Evolutionary conservation across 441 rosid genomes (phyloP).

Genomic region (Capsella rubella): DNA sequence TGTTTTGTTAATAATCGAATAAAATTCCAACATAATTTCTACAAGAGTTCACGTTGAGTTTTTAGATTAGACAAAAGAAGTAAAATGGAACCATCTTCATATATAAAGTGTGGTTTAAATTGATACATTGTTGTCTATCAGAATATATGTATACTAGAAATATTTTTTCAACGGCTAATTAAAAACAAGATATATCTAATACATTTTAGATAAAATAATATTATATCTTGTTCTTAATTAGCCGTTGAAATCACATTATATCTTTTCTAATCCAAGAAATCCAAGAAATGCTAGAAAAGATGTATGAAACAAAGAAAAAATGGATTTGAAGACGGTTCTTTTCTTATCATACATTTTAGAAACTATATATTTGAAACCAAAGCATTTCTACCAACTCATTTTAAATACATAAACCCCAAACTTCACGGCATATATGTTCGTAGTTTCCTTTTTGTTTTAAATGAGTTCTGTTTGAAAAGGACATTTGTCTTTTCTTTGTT

Average conservation of each 20-base stretch:
- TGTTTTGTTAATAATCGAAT: background rate
- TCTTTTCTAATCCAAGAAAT: too few relatives aligned
- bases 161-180: background rate
- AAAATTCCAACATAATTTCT: background rate
- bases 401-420: constrained; percentile 1
- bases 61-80: background rate
- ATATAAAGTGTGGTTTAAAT: background rate
- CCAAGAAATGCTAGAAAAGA: too few relatives aligned
- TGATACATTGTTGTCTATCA: background rate
- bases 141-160: background rate
- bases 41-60: background rate
- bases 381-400: background rate
- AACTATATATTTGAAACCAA: background rate
- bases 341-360: background rate
- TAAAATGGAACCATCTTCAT: background rate
- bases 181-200: background rate
- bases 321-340: too few relatives aligned
- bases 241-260: too few relatives aligned
- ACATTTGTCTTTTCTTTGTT: constrained; percentile 5
- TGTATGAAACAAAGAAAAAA: background rate
- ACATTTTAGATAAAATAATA: too few relatives aligned
- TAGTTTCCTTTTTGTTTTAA: background rate
- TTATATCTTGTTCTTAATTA: too few relatives aligned
- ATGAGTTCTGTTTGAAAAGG: constrained; percentile 23
- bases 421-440: constrained; percentile 13